A percentile compares a stretch with the other conserved stretches of the same genome.
Evolutionary conservation across 1,284 basidiomycete genomes (phyloP).

Genomic region (Cryptococcus sp.): DNA sequence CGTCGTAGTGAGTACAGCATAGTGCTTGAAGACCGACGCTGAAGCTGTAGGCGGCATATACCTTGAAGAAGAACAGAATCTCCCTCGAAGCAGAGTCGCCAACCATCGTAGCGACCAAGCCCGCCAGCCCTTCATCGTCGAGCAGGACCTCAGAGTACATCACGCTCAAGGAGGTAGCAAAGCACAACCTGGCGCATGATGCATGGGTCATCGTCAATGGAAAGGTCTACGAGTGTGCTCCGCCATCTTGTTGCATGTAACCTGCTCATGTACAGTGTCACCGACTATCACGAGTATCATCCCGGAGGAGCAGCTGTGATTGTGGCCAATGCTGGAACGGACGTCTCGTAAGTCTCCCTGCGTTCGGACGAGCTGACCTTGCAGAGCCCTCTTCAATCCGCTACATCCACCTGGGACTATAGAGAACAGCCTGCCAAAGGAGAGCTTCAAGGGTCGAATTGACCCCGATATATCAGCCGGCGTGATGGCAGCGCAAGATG

Average conservation of each 20-base stretch:
- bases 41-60: too few relatives aligned
- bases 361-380: not conserved
- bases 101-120: not conserved
- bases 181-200: constrained; percentile 23
- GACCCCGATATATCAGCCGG: constrained; percentile 30
- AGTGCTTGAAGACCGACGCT: too few relatives aligned
- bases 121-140: not conserved
- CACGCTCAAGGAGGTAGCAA: constrained; percentile 20
- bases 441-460: constrained; percentile 64
- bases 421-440: constrained; percentile 39
- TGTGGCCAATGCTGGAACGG: constrained; percentile 51
- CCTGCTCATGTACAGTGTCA: constrained; percentile 50
- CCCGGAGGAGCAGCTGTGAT: constrained; percentile 52
- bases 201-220: constrained; percentile 31
- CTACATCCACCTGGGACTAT: constrained; percentile 40
- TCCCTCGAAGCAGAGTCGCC: not conserved
- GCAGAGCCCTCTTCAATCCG: constrained; percentile 21
- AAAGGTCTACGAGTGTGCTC: constrained; percentile 30
- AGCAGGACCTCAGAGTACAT: constrained; percentile 11
- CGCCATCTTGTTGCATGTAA: not conserved
- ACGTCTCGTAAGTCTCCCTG: constrained; percentile 45
- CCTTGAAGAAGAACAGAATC: too few relatives aligned
- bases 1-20: too few relatives aligned
- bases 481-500: constrained; percentile 9
- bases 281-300: constrained; percentile 61